A percentile compares a stretch with the other conserved stretches of the same genome.
Conservation (phyloP, 2,329 filamentous ascomycete species). For the Calonectria naviculata region DNA sequence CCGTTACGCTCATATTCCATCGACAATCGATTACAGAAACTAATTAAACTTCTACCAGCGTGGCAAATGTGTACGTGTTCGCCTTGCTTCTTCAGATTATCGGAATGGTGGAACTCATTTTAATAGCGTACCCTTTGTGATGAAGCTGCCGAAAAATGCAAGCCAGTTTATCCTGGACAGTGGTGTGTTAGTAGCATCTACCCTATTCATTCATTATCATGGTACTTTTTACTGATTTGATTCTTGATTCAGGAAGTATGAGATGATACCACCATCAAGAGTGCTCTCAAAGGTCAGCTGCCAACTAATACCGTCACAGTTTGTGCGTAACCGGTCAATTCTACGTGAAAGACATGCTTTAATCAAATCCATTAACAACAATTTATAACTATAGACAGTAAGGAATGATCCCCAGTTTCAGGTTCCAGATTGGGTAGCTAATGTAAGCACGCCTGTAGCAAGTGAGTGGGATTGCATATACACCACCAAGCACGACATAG, state of each 20-base stretch:
- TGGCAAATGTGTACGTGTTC: background rate
- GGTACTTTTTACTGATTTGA: background rate
- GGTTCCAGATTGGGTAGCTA: background rate
- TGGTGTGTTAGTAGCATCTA: background rate
- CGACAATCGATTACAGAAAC: background rate
- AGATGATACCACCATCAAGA: background rate
- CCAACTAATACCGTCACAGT: background rate
- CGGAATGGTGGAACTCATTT: background rate
- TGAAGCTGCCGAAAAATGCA: background rate
- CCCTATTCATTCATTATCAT: too few species aligned
- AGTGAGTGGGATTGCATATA: background rate
- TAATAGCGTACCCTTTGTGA: background rate
- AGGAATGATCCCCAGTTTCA: background rate
- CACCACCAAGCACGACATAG: background rate
- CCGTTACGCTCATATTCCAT: background rate
- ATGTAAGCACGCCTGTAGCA: background rate
- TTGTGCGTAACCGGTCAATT: background rate
- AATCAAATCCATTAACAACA: background rate
- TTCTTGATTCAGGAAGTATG: background rate
- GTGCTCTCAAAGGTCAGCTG: too few species aligned
- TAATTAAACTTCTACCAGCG: background rate
- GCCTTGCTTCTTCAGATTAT: background rate
- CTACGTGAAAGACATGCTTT: too few species aligned
- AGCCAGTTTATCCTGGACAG: background rate
- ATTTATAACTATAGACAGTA: background rate